Conservation (phyloP, 805 yeast genomes). For the Myxozyma neglecta region DNA sequence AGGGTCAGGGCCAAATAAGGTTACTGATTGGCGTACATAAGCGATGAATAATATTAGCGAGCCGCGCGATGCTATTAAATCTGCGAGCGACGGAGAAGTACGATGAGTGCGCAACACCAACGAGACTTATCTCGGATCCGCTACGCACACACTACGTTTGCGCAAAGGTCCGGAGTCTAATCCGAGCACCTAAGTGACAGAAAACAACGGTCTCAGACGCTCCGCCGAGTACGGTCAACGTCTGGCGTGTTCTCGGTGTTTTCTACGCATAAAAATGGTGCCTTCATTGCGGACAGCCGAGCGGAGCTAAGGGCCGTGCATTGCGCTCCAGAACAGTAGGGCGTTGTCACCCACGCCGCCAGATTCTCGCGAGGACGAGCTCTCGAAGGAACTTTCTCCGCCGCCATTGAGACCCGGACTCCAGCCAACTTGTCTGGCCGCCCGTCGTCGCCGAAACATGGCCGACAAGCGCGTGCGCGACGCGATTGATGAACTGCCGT, state of each 20-base stretch:
- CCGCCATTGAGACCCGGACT: neutral
- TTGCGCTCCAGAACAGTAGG: neutral
- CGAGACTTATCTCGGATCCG: too few species aligned
- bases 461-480: conserved; percentile 10
- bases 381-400: neutral
- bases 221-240: neutral
- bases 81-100: too few species aligned
- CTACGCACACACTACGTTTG: too few species aligned
- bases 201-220: neutral
- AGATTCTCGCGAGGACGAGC: too few species aligned
- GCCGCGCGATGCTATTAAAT: too few species aligned
- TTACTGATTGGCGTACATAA: neutral
- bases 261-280: neutral
- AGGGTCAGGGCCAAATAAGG: neutral
- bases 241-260: neutral
- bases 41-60: neutral
- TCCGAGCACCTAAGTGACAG: too few species aligned
- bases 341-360: neutral
- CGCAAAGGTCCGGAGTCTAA: too few species aligned
- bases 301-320: neutral
- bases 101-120: too few species aligned
- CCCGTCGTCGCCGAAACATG: neutral
- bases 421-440: neutral
- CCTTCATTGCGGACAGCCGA: neutral
- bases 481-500: neutral